Evolutionary conservation across 192 early-diverging fungal genomes (phyloP).

Genomic region (Mortierella alpina): DNA sequence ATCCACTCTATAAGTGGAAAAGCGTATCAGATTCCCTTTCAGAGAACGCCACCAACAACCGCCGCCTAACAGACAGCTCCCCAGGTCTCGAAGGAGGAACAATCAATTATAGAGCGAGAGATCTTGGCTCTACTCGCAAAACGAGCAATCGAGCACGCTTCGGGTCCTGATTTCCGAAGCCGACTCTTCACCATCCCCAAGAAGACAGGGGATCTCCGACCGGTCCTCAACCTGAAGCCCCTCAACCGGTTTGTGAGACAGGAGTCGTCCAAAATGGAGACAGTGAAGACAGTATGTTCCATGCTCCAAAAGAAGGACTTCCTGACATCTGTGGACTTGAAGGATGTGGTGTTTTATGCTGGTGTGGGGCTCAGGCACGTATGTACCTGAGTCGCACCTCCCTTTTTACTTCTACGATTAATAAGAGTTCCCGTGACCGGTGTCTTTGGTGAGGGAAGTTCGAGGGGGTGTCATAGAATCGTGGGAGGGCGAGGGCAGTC

Average conservation of each 20-base stretch:
- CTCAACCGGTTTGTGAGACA: conserved; percentile 31
- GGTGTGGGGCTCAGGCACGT: too few species aligned
- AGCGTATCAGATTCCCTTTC: conserved; percentile 17
- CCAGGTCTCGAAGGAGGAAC: background rate
- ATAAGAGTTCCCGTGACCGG: too few species aligned
- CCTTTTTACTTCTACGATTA: too few species aligned
- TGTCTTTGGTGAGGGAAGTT: too few species aligned
- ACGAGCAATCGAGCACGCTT: conserved; percentile 5
- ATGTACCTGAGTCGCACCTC: too few species aligned
- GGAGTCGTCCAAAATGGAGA: conserved; percentile 35
- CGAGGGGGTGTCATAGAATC: too few species aligned
- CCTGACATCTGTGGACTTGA: conserved; percentile 46
- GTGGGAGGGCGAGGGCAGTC: too few species aligned
- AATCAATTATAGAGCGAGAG: background rate
- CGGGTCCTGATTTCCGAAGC: conserved; percentile 4
- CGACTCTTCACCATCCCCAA: conserved; percentile 36
- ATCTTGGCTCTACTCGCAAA: conserved; percentile 3
- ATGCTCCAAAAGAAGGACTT: conserved; percentile 27
- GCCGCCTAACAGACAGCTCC: background rate
- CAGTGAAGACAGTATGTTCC: conserved; percentile 11
- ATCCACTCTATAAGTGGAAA: conserved; percentile 10
- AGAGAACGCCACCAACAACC: background rate
- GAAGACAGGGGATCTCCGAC: conserved; percentile 34
- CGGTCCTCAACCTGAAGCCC: conserved; percentile 34
- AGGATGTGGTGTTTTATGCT: conserved; percentile 54